Evolutionary conservation across 2,329 filamentous ascomycete species (phyloP), one percentile per base, ranked within the genome.

Genomic region (Myriosclerotinia curreyana): DNA sequence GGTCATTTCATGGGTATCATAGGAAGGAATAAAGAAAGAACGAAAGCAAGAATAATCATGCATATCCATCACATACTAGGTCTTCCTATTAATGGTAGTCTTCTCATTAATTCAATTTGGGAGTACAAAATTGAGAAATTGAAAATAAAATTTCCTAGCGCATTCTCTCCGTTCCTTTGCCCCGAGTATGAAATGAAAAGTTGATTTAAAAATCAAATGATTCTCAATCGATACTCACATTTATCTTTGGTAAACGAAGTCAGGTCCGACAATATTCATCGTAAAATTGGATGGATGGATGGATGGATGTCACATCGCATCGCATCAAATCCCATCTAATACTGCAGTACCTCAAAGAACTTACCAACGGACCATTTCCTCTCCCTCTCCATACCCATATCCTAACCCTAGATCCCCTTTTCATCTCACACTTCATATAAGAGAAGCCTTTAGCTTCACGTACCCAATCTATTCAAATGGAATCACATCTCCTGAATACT

Each of bases 171-270:
- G 28, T 25, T 48, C 31, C 8, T 36, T 46, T 48, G 5, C 34
- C 28, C 42, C 28, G 17, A 25, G 14, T 58, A n/a, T 22, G 55
- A 48, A 36, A 36, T 48, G 42, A 20, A 58, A 46, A 58, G 28
- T 48, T 42, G 14, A 58, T 48, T 48, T 42, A 42, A 58, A 44
- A 36, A 58, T 58, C 55, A 58, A 28, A 58, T 36, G 55, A 48
- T 48, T 17, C 42, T 58, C 42, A 58, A 42, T 34, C 44, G 55
- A 58, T 58, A 58, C 42, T 58, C 28, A 48, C 42, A 58, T 58
- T 25, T 36, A 36, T 11, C 15, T 3, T 8, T 4, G 31, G 42
- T 48, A 20, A 15, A 34, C 5, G 5, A 48, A 36, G 31, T 48
- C 20, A 28, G 55, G 14, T 22, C 42, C 42, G 28, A 36, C n/a